Conservation (phyloP, 495 filamentous ascomycete genomes). For the Xylaria bambusicola region DNA sequence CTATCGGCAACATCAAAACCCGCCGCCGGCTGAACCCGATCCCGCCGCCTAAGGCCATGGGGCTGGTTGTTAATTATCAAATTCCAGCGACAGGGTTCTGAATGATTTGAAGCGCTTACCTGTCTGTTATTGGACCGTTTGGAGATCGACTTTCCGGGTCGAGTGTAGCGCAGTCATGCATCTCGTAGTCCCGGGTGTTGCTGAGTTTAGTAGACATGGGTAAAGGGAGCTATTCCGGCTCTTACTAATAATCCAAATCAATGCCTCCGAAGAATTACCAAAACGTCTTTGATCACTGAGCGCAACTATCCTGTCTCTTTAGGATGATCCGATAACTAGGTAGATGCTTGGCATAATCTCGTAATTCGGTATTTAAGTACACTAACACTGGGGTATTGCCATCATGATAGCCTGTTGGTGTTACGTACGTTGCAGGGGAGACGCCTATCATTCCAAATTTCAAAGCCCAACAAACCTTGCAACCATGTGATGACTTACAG, state of each 20-base stretch:
- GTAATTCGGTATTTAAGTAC: not conserved
- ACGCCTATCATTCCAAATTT: constrained; percentile 5
- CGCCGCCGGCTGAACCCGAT: no score
- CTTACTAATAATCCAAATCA: not conserved
- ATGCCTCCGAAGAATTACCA: no score
- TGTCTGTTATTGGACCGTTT: not conserved
- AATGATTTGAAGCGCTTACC: constrained; percentile 3
- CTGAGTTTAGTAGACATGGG: no score
- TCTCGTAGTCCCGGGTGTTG: not conserved
- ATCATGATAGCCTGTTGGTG: no score
- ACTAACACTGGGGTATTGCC: not conserved
- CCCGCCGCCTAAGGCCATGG: no score
- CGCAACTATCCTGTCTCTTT: no score
- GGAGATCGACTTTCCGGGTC: not conserved
- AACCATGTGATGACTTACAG: constrained; percentile 8
- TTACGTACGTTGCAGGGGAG: not conserved
- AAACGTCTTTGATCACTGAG: no score
- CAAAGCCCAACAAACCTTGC: not conserved
- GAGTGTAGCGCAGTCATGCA: constrained; percentile 3
- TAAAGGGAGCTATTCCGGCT: no score
- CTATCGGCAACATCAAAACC: no score
- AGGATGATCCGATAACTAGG: no score
- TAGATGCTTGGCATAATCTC: constrained; percentile 9
- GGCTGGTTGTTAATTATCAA: constrained; percentile 4
- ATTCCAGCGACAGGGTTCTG: constrained; percentile 1